Base-by-base conservation (phyloP, 129 eudicot genomes). In the Centrapalus pauciflorus region DNA sequence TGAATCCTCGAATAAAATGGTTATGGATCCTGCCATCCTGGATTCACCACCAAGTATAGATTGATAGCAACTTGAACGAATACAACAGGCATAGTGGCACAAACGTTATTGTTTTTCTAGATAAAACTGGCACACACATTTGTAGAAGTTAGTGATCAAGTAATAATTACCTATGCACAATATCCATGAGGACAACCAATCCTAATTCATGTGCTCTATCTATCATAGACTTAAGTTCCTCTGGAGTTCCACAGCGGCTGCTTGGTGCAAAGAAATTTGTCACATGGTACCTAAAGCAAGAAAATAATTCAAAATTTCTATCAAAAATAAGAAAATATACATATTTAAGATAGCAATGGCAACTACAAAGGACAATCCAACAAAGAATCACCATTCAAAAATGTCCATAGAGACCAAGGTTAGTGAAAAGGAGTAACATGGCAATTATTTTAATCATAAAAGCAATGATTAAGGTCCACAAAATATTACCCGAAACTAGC, bases 191-290 rank as follows among this genome's bases (percentile, higher is more conserved):
- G 68, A 94, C 99, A 76, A 89, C 80, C 63, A 89, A 51, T 51
- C 97, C 97, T 45, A 94, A 72, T 77, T 94, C 97, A 76, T 94
- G 99, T 77, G 99, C 99, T 84, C 65, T 89, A 77, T 94, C 99
- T 55, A 89, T 89, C 80, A 89, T 62, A 55, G 99, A 94, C 73
- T 89, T 89, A 13, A 94, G 95, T 58, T 94, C 99, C 67, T 94
- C 99, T 12, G 99, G 99, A 51, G 95, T 89, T 46, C 99, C 99
- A 84, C 86, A 94, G 43, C 97, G 99, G 61, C 97, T 89, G 76
- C 97, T 89, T 28, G 97, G 97, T 72, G 99, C 97, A 86, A 94
- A 94, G 82, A 94, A 94, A 61, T 94, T 94, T 17, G 99, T 94
- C 80, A 94, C 99, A 66, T 89, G 99, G 78, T 94, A 94, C 80